Evolutionary conservation across 352 stramenopile species (phyloP), one percentile per base, ranked within the genome.

Genomic region (Globisporangium heterothallicum): DNA sequence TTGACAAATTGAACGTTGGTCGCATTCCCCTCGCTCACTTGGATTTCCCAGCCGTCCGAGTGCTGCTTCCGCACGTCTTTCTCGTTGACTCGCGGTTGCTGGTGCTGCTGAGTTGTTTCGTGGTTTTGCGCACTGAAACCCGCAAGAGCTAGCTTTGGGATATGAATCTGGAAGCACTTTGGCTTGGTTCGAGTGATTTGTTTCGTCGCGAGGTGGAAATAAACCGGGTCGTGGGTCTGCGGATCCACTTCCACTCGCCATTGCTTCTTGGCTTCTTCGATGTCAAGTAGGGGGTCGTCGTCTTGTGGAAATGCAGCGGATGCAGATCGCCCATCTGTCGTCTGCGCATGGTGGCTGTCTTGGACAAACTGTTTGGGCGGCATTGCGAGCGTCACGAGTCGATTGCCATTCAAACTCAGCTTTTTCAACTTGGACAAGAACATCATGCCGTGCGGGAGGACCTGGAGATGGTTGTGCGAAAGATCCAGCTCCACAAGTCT

Each of bases 191-290:
- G 76, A 3, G 78, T 84, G 13, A 85, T 67, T 14, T 68, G 57
- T 42, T 82, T 84, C 1, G 58, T 72, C 6, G 40, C 29, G 18
- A 68, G 22, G 48, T 92, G 66, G 38, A 70, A 92, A 45, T 88
- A 92, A 3, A 92, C 57, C 0, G 40, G 32, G 4, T 69, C 34
- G 5, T 72, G 55, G 0, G 70, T 85, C 19, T 61, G 43, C 6
- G 78, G 76, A n/a, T 92, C 80, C 1, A 50, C 54, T 43, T 86
- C 66, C 3, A 87, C 59, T 7, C 74, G 63, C 80, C 80, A 92
- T 19, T 70, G 63, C 25, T 70, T 68, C 34, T 81, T 62, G 26
- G 74, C 71, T 29, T 59, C 43, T 14, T 70, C 67, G 3, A 53
- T 27, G 5, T 69, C 49, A 0, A 40, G 34, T 0, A 4, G 27